phyloP scores from a whole-genome alignment of 768 basidiomycete species.

The Hysterangium stoloniferum region DNA sequence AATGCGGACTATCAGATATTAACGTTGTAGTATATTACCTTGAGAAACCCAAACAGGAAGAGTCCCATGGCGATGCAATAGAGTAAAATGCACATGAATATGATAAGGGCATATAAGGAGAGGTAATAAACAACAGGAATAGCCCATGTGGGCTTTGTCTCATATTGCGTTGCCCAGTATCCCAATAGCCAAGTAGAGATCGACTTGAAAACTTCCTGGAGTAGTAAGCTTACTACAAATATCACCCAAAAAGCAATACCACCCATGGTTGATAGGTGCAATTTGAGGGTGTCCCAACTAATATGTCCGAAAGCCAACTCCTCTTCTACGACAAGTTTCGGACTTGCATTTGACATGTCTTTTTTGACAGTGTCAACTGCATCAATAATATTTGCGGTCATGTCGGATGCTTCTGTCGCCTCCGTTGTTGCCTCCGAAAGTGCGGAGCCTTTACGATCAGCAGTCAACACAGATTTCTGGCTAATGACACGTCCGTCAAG shows the following conservation, averaged over 20 bases:
- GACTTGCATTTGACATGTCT: constrained; percentile 25
- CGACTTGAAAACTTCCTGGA: constrained; percentile 17
- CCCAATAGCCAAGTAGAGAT: constrained; percentile 38
- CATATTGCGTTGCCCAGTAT: constrained; percentile 37
- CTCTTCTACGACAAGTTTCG: constrained; percentile 56
- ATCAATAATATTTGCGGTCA: constrained; percentile 19
- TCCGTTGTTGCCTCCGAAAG: constrained; percentile 23
- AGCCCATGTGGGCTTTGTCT: constrained; percentile 23
- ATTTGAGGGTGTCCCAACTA: constrained; percentile 33
- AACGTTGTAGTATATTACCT: neutral
- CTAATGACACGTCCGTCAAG: constrained; percentile 43
- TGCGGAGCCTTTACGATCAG: constrained; percentile 32
- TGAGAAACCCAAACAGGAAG: neutral
- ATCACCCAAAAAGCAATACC: constrained; percentile 20
- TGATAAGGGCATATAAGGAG: constrained; percentile 30
- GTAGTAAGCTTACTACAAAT: constrained; percentile 11
- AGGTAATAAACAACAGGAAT: constrained; percentile 38
- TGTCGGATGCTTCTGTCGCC: constrained; percentile 19
- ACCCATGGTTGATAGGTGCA: constrained; percentile 4
- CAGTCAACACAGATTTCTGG: constrained; percentile 42
- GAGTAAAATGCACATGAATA: constrained; percentile 22
- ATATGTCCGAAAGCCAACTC: constrained; percentile 56
- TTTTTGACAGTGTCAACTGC: constrained; percentile 17
- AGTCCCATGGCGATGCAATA: constrained; percentile 21
- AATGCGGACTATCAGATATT: neutral